Base-by-base conservation (phyloP, 2,329 filamentous ascomycete genomes). In the Aspergillus brasiliensis region DNA sequence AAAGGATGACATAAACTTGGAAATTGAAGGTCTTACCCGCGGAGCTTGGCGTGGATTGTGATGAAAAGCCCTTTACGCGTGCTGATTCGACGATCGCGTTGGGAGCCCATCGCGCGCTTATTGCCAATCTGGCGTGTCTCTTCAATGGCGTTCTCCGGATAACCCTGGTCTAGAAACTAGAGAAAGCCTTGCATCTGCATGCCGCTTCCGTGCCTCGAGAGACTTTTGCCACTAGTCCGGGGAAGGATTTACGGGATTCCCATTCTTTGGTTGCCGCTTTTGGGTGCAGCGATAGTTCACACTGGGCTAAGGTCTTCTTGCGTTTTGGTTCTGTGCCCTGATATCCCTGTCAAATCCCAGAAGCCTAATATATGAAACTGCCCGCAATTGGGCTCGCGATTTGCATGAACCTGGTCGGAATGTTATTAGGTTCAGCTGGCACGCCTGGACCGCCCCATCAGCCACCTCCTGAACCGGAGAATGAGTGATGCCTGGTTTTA, bases 21-120 rank as follows among this genome's bases (percentile, higher is more conserved):
- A 34, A 34, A 34, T 13, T 56, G 47, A 58, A 58, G 42, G 58
- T 59, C 56, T 65, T 57, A 61, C 57, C 56, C 61, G 57, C 51
- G 59, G 57, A 57, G 57, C 68, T 69, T 69, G 67, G 69, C 69
- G 60, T 59, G 57, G 60, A 67, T 65, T 62, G 61, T 53, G 61
- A 67, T 53, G 61, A 67, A 59, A 64, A 61, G 49, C 59, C 62
- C 56, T 62, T 51, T 57, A 68, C 66, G 64, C 67, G 62, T 65
- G 62, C 46, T 71, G 65, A 73, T 70, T 72, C 64, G 68, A 63
- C 62, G 59, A 67, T 69, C 64, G 66, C 62, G 63, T 63, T 48
- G 59, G 47, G 64, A 65, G 60, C 53, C 58, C 60, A 61, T 64
- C 64, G 62, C 67, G 61, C 67, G 61, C 66, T 65, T 68, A 65